Percentiles rank a stretch among this genome's conserved stretches.
Evolutionary conservation across 257 asterid species (phyloP).

Genomic region (Nicotiana obtusifolia): DNA sequence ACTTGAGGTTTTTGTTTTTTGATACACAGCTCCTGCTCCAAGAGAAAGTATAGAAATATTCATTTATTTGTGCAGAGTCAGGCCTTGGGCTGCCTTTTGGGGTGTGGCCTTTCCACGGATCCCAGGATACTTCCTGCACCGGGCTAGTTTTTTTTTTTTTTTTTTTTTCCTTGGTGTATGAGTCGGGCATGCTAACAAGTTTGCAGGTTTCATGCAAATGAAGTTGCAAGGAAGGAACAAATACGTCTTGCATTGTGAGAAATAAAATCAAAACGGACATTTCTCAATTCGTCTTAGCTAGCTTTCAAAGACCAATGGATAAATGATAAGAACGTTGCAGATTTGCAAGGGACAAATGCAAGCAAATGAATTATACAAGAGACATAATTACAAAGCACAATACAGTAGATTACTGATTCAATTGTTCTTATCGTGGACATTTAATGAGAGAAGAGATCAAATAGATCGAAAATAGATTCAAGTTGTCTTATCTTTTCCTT

Average conservation of each 20-base stretch:
- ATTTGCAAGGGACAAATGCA: background rate
- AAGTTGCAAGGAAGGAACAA: background rate
- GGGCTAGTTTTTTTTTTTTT: too few relatives aligned
- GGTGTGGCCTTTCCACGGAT: too few relatives aligned
- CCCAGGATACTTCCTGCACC: too few relatives aligned
- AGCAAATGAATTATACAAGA: background rate
- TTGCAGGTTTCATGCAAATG: background rate
- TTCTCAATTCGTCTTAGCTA: background rate
- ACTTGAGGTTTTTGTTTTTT: too few relatives aligned
- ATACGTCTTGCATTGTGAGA: background rate
- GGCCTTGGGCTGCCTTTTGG: too few relatives aligned
- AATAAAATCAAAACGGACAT: background rate
- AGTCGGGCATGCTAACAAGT: too few relatives aligned
- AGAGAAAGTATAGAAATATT: too few relatives aligned
- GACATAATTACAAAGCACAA: background rate
- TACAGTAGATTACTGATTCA: background rate
- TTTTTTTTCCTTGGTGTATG: too few relatives aligned
- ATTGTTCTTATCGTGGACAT: background rate
- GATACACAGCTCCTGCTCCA: too few relatives aligned
- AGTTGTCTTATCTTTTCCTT: slow-evolving; percentile 34
- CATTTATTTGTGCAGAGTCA: too few relatives aligned
- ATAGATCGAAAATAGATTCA: background rate
- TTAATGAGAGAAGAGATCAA: background rate
- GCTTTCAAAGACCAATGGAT: background rate
- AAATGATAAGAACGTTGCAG: background rate